Evolutionary conservation across 2,329 filamentous ascomycete genomes (phyloP).

Genomic region (Metarhizium humberi): DNA sequence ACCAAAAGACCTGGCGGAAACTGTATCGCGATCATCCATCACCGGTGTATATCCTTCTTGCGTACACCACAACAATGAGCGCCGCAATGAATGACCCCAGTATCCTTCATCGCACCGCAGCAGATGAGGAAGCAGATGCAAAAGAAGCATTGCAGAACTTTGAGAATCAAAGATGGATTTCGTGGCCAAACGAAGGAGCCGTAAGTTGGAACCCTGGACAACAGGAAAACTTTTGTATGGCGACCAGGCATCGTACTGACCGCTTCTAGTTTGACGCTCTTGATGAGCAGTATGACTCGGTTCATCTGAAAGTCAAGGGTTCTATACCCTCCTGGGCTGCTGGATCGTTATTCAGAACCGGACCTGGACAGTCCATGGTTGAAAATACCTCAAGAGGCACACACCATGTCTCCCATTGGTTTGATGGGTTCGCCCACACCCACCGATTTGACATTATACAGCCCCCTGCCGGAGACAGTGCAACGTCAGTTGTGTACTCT

Average conservation of each 20-base stretch:
- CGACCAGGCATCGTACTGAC: background rate
- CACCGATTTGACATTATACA: constrained; percentile 64
- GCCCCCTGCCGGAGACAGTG: constrained; percentile 17
- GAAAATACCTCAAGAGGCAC: constrained; percentile 48
- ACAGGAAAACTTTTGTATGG: background rate
- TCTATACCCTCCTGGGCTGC: constrained; percentile 61
- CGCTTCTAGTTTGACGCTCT: constrained; percentile 54
- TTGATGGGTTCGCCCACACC: constrained; percentile 64
- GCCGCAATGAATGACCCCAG: constrained; percentile 19
- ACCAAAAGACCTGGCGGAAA: background rate
- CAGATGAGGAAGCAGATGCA: constrained; percentile 17
- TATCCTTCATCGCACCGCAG: constrained; percentile 16
- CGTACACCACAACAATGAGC: background rate
- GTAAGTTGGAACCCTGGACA: constrained; percentile 17
- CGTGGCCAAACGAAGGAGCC: constrained; percentile 40
- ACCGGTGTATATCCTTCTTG: background rate
- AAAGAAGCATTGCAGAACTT: constrained; percentile 17
- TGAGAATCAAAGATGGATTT: constrained; percentile 23
- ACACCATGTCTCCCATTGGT: constrained; percentile 65
- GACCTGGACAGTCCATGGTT: constrained; percentile 57
- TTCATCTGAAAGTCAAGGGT: constrained; percentile 55
- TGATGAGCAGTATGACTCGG: constrained; percentile 54
- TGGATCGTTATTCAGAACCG: constrained; percentile 65
- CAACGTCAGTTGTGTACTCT: constrained; percentile 51
- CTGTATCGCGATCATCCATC: no score